phyloP scores from a whole-genome alignment of 2,329 filamentous ascomycete genomes.

The Lasiodiplodia citricola region DNA sequence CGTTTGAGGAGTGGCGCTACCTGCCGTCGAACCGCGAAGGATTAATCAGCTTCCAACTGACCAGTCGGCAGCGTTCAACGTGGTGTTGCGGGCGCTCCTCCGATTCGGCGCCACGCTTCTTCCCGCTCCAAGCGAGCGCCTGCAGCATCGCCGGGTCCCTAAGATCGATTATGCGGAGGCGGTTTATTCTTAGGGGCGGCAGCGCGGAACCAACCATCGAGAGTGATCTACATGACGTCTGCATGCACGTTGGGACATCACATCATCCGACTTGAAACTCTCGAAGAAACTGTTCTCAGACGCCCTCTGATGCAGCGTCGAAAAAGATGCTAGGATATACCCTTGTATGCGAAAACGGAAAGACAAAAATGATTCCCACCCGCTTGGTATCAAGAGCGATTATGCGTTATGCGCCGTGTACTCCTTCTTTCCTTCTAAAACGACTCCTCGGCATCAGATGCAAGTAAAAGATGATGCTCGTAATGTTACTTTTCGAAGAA shows the following conservation, averaged over 20 bases:
- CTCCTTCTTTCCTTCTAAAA: conserved; percentile 18
- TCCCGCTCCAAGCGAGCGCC: conserved; percentile 10
- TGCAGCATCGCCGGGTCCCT: not conserved
- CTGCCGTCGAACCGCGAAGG: not conserved
- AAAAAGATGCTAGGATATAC: conserved; percentile 6
- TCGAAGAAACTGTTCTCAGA: conserved; percentile 12
- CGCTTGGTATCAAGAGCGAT: conserved; percentile 18
- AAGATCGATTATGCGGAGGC: not conserved
- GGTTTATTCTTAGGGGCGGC: not conserved
- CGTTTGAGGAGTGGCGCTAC: not conserved
- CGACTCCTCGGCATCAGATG: conserved; percentile 8
- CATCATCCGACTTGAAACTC: not conserved
- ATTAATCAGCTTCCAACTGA: not conserved
- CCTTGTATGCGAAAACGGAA: conserved; percentile 2
- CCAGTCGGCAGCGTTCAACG: not conserved
- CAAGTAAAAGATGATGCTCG: conserved; percentile 1
- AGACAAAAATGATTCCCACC: not conserved
- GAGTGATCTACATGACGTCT: conserved; percentile 5
- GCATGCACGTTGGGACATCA: not conserved
- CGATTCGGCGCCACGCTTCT: not conserved
- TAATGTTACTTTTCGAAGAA: not conserved
- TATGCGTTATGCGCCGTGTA: conserved; percentile 19
- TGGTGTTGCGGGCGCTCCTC: not conserved
- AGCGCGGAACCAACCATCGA: not conserved
- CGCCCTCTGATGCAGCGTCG: conserved; percentile 7